These are phyloP conservation scores for Proliferodiscus dingleyae DNA, from an alignment of 2,329 filamentous ascomycete species.

Conservation along the genomic window DNA sequence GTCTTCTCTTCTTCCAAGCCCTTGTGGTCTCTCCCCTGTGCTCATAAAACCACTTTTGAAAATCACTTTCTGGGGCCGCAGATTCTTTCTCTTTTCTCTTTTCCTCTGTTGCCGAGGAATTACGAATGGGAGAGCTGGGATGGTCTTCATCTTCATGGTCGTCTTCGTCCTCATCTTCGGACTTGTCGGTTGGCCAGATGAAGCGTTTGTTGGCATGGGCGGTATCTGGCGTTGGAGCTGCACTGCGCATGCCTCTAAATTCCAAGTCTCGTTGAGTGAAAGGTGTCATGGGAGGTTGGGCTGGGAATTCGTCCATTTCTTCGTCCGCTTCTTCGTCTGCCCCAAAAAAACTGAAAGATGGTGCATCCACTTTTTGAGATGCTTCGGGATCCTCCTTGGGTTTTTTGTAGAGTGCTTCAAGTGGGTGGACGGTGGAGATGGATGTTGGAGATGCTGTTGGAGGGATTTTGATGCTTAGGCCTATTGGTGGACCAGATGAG, in stretches of 20 bases:
- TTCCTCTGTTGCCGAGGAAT: slow-evolving; percentile 18
- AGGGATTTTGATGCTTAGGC: slow-evolving; percentile 47
- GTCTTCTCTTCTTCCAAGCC: slow-evolving; percentile 61
- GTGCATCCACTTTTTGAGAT: slow-evolving; percentile 40
- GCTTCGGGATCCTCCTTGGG: slow-evolving; percentile 42
- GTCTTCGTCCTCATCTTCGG: slow-evolving; percentile 42
- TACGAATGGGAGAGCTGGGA: slow-evolving; percentile 15
- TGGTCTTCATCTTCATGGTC: too few relatives aligned
- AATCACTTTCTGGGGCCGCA: slow-evolving; percentile 41
- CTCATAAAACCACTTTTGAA: slow-evolving; percentile 65
- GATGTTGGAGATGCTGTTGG: slow-evolving; percentile 36
- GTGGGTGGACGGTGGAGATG: slow-evolving; percentile 62
- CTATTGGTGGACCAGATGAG: slow-evolving; percentile 46
- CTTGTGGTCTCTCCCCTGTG: slow-evolving; percentile 59
- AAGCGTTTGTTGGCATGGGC: slow-evolving; percentile 66
- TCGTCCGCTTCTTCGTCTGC: slow-evolving; percentile 38
- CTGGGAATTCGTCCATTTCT: slow-evolving; percentile 40
- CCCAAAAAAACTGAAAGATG: slow-evolving; percentile 76
- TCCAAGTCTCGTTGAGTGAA: slow-evolving; percentile 76
- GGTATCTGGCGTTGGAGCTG: slow-evolving; percentile 92
- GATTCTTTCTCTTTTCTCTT: slow-evolving; percentile 26
- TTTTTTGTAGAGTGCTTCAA: slow-evolving; percentile 89
- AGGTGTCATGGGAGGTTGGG: slow-evolving; percentile 67
- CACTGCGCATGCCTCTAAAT: slow-evolving; percentile 71
- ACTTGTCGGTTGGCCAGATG: slow-evolving; percentile 45